Percentiles rank a stretch among this genome's conserved stretches.
Conservation (phyloP, 352 stramenopile genomes). For the Phytophthora fragariaefolia region DNA sequence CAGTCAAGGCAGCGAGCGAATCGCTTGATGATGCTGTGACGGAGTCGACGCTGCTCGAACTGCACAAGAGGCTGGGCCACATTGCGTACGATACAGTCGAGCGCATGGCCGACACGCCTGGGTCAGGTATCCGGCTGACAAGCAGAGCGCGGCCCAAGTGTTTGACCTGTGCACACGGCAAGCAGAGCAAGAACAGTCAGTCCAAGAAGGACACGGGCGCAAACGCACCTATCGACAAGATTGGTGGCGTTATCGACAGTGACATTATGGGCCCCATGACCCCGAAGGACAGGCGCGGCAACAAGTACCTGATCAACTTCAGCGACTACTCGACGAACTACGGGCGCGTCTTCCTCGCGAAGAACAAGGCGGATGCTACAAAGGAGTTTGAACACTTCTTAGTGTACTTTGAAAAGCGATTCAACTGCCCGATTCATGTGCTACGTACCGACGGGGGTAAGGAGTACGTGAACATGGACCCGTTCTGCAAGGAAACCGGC, state of each 20-base stretch:
- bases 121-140: not conserved
- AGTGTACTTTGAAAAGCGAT: not conserved
- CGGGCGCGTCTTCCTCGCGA: not conserved
- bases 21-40: not conserved
- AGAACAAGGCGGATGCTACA: not conserved
- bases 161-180: not conserved
- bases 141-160: not conserved
- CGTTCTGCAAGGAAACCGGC: conserved; percentile 23
- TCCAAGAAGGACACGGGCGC: not conserved
- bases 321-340: conserved; percentile 2
- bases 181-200: not conserved
- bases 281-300: conserved; percentile 5
- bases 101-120: not conserved
- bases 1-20: not conserved
- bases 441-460: not conserved
- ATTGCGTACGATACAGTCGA: conserved; percentile 1
- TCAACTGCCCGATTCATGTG: not conserved
- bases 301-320: conserved; percentile 17
- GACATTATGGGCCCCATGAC: conserved; percentile 19
- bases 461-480: not conserved
- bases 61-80: not conserved
- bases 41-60: not conserved
- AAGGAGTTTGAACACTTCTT: conserved; percentile 1
- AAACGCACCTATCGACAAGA: conserved; percentile 6
- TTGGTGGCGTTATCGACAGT: conserved; percentile 15